Base-by-base conservation (phyloP, 2,329 filamentous ascomycete genomes). In the Cladosporium sp. region DNA sequence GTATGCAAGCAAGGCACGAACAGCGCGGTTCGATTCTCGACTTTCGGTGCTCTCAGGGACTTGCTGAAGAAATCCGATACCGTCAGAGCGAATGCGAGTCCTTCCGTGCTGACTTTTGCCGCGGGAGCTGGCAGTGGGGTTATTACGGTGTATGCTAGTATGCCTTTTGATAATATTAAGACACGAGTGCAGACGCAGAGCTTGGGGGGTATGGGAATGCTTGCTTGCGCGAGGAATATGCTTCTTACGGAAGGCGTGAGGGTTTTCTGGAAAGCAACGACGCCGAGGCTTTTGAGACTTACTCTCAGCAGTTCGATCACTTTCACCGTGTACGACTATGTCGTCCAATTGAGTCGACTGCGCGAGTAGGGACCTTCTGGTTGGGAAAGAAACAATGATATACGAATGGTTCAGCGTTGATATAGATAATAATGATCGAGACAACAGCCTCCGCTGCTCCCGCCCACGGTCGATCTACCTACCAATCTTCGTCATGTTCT, bases 121-220 rank as follows among this genome's bases (percentile, higher is more conserved):
- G 52, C 54, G 5, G 57, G 56, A 11, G 56, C 57, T 8, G 48
- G 50, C 1, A 57, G 55, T 19, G 58, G 56, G 2, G 38, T 61
- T 3, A 22, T 61, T 3, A 61, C 60, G 3, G 59, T 60, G 39
- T 60, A 55, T 25, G 47, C 45, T 12, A 53, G 48, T 9, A 62
- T 62, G 57, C 59, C 57, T 11, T 57, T 62, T 25, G 58, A 61
- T 38, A 59, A 57, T 13, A 56, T 59, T 30, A 62, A 61, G 54
- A 61, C 60, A 2, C 33, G 55, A 8, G 53, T 61, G 53, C 58
- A 61, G 33, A 50, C 39, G n/a, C 33, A 43, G 20, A 43, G 50
- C 2, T 36, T 25, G 50, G 54, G 40, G 71, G 69, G 55, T 66
- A 29, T 15, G 15, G 33, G 43, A 2, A 52, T 52, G 50, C 36